phyloP scores from a whole-genome alignment of 2,329 filamentous ascomycete species.

The Penicillium oxalicum region DNA sequence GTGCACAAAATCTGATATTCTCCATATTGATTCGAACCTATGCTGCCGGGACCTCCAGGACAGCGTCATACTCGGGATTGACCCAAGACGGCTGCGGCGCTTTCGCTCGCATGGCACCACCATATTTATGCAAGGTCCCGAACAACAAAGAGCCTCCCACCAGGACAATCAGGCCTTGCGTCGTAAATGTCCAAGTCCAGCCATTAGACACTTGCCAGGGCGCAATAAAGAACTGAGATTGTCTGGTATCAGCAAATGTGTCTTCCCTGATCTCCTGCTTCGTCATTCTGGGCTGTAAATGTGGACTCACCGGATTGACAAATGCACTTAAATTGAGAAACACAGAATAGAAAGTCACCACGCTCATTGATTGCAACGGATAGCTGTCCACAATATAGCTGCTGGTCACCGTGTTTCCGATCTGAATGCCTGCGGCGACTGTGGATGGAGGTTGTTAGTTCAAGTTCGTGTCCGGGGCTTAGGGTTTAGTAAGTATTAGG shows the following conservation, averaged over 20 bases:
- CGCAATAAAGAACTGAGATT: slow-evolving; percentile 45
- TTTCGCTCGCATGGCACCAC: slow-evolving; percentile 33
- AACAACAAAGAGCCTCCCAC: slow-evolving; percentile 38
- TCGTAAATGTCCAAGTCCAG: slow-evolving; percentile 49
- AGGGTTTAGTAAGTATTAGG: background rate
- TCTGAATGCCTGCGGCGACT: slow-evolving; percentile 52
- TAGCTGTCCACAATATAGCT: slow-evolving; percentile 53
- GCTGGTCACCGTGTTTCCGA: slow-evolving; percentile 50
- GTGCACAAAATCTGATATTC: too few relatives aligned
- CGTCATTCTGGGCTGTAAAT: background rate
- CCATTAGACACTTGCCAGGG: slow-evolving; percentile 43
- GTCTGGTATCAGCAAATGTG: background rate
- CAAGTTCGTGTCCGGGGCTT: too few relatives aligned
- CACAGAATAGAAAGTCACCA: slow-evolving; percentile 52
- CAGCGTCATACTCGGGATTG: slow-evolving; percentile 39
- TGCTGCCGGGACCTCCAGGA: background rate
- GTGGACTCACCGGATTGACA: slow-evolving; percentile 34
- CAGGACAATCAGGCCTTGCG: slow-evolving; percentile 44
- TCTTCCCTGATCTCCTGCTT: too few relatives aligned
- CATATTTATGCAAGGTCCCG: slow-evolving; percentile 38
- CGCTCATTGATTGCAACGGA: slow-evolving; percentile 49
- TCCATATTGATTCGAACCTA: background rate
- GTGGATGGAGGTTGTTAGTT: background rate
- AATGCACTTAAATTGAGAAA: slow-evolving; percentile 49
- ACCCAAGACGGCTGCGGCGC: slow-evolving; percentile 41